These are phyloP conservation scores for Climacium dendroides DNA, from an alignment of 225 moss, liverwort and hornwort species.

Conservation along the genomic window DNA sequence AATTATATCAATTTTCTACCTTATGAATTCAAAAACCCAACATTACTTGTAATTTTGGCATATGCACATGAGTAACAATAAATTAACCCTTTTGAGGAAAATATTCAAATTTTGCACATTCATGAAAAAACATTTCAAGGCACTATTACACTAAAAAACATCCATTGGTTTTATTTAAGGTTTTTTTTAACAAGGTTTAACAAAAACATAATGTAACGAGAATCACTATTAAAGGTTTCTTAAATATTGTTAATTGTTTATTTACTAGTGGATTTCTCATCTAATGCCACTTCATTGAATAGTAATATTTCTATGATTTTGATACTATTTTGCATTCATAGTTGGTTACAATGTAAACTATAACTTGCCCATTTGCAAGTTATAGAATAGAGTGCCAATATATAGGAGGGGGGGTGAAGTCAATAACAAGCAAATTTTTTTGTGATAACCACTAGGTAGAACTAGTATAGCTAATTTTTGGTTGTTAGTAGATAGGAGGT, in stretches of 20 bases:
- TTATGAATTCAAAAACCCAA: not conserved
- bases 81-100: not conserved
- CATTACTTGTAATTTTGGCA: not conserved
- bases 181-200: not conserved
- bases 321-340: not conserved
- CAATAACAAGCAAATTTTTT: too few species aligned
- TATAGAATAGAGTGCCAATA: too few species aligned
- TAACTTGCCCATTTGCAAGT: too few species aligned
- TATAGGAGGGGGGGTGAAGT: too few species aligned
- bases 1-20: too few species aligned
- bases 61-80: not conserved
- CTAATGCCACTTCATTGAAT: not conserved
- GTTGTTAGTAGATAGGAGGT: too few species aligned
- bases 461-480: too few species aligned
- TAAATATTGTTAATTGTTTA: not conserved
- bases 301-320: not conserved
- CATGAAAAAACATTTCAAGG: not conserved
- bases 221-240: too few species aligned
- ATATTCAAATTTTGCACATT: not conserved
- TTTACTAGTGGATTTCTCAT: not conserved
- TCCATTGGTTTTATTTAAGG: not conserved
- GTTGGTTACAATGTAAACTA: not conserved
- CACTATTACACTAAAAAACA: not conserved
- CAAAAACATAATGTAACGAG: not conserved
- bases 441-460: too few species aligned